Evolutionary conservation across 495 filamentous ascomycete genomes (phyloP).

Genomic region (Penicillium longicatenatum): DNA sequence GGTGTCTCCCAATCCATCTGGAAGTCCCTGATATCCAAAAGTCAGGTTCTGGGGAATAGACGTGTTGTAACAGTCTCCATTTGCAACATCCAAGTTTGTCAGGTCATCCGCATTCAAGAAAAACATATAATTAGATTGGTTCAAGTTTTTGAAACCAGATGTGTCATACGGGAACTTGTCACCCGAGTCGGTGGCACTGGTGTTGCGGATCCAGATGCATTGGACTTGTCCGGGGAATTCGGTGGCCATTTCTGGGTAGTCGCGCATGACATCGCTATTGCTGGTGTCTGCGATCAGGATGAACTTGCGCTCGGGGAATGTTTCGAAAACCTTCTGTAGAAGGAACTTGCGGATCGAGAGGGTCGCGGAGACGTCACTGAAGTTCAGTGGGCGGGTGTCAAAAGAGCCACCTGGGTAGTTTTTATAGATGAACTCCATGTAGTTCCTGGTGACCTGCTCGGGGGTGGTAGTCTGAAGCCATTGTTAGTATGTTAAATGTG

Average conservation of each 20-base stretch:
- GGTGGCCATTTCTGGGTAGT: constrained; percentile 66
- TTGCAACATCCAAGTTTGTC: constrained; percentile 63
- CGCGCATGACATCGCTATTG: constrained; percentile 75
- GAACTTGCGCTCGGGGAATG: constrained; percentile 74
- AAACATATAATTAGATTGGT: constrained; percentile 73
- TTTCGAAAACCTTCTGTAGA: constrained; percentile 69
- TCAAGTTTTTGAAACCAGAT: constrained; percentile 62
- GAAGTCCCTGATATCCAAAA: constrained; percentile 66
- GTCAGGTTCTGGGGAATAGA: constrained; percentile 67
- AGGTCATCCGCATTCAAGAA: constrained; percentile 72
- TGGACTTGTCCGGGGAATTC: constrained; percentile 71
- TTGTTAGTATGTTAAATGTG: background rate
- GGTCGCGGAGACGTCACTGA: constrained; percentile 70
- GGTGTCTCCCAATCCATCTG: constrained; percentile 26
- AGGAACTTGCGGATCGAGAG: constrained; percentile 68
- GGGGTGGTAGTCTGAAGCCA: constrained; percentile 65
- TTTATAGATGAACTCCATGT: constrained; percentile 79
- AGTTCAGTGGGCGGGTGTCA: constrained; percentile 77
- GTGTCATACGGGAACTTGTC: constrained; percentile 76
- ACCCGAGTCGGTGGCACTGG: constrained; percentile 60
- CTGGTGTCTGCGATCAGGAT: constrained; percentile 75
- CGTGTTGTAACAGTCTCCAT: constrained; percentile 67
- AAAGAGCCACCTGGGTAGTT: constrained; percentile 72
- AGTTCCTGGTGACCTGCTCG: constrained; percentile 74
- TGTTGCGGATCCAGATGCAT: constrained; percentile 80